phyloP scores from a whole-genome alignment of 257 asterid species.

The Orobanche coerulescens region DNA sequence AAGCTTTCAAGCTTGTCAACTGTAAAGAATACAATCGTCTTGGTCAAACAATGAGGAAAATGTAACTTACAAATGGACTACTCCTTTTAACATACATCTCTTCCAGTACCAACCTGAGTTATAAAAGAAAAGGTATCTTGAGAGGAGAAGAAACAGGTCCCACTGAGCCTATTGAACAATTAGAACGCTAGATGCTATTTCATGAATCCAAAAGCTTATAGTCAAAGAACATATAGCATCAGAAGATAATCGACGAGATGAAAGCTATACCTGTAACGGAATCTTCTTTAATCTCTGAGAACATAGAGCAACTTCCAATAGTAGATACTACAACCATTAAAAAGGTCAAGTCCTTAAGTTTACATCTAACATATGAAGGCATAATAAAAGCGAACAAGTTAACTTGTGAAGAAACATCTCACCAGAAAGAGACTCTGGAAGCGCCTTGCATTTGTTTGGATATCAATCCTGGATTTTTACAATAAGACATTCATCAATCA shows the following conservation, averaged over 20 bases:
- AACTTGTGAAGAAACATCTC: constrained; percentile 15
- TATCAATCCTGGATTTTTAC: constrained; percentile 71
- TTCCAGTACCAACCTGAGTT: constrained; percentile 45
- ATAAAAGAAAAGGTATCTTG: constrained; percentile 72
- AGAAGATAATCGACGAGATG: constrained; percentile 1
- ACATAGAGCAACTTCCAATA: constrained; percentile 72
- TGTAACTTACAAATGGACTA: constrained; percentile 4
- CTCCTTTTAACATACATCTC: not conserved
- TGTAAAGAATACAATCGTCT: constrained; percentile 29
- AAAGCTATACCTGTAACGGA: constrained; percentile 62
- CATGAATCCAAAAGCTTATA: not conserved
- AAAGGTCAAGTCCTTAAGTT: constrained; percentile 16
- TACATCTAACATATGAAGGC: not conserved
- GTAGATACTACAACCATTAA: constrained; percentile 57
- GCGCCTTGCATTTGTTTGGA: constrained; percentile 79
- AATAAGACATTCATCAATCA: constrained; percentile 6
- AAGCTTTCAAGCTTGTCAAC: constrained; percentile 70
- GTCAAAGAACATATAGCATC: not conserved
- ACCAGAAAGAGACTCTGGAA: constrained; percentile 86
- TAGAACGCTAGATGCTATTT: constrained; percentile 8
- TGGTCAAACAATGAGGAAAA: constrained; percentile 16
- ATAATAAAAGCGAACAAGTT: constrained; percentile 2
- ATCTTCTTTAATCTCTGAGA: constrained; percentile 69
- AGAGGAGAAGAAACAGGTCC: constrained; percentile 72
- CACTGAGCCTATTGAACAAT: constrained; percentile 59